Conservation (phyloP, 139 green algal genomes). For the Picochlorum sp. region DNA sequence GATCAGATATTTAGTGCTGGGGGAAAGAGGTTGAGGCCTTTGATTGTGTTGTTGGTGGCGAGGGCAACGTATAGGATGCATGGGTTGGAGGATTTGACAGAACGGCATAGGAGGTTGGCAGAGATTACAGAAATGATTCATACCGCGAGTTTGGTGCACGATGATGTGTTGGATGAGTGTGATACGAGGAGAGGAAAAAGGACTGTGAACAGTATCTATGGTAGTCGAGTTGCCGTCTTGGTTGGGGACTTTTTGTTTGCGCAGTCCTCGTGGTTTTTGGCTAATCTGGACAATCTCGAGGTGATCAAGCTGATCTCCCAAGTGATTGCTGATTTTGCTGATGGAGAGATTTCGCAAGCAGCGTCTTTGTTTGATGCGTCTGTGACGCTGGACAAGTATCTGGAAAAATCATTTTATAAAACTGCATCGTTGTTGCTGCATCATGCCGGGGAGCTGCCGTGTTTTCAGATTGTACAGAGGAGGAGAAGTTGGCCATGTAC, state of each 20-base stretch:
- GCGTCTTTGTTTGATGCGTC: slow-evolving; percentile 77
- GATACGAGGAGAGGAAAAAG: slow-evolving; percentile 65
- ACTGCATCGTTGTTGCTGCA: slow-evolving; percentile 95
- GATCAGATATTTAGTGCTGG: slow-evolving; percentile 97
- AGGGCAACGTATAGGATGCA: slow-evolving; percentile 59
- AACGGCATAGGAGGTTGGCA: slow-evolving; percentile 79
- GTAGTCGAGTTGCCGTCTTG: slow-evolving; percentile 89
- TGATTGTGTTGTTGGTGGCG: slow-evolving; percentile 84
- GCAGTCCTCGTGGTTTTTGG: slow-evolving; percentile 94
- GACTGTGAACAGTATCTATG: slow-evolving; percentile 93
- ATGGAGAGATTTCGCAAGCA: slow-evolving; percentile 93
- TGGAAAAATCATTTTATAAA: slow-evolving; percentile 97
- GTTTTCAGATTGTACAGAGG: slow-evolving; percentile 65
- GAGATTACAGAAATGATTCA: slow-evolving; percentile 99
- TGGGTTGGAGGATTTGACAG: slow-evolving; percentile 69
- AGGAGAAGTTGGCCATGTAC: slow-evolving; percentile 86
- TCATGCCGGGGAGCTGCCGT: slow-evolving; percentile 78
- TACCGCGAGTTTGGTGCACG: slow-evolving; percentile 94
- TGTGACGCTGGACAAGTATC: slow-evolving; percentile 82
- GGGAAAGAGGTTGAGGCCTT: slow-evolving; percentile 86
- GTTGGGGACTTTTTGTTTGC: slow-evolving; percentile 98
- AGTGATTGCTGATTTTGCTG: slow-evolving; percentile 98
- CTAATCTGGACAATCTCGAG: slow-evolving; percentile 97
- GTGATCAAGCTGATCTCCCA: slow-evolving; percentile 91
- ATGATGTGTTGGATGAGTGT: slow-evolving; percentile 98